Conservation (phyloP, 257 asterid genomes). For the Ajuga chamaepitys region DNA sequence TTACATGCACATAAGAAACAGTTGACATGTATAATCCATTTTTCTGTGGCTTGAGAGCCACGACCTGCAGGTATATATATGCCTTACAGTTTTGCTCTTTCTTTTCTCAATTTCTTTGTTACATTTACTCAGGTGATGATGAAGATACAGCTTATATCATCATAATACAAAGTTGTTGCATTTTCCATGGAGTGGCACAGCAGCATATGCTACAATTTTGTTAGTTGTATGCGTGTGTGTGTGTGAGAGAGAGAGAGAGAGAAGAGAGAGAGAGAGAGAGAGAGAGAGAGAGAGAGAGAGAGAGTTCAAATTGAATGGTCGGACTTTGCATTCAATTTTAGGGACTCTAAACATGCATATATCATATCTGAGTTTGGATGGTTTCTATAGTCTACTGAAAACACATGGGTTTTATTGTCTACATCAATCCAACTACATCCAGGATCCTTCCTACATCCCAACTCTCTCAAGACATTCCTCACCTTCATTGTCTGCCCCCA, state of each 20-base stretch:
- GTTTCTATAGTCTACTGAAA: conserved; percentile 42
- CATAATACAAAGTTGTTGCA: not conserved
- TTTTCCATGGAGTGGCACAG: not conserved
- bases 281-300: not conserved
- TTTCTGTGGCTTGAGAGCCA: conserved; percentile 15
- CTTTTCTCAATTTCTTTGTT: not conserved
- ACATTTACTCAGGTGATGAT: not conserved
- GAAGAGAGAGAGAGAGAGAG: conserved; percentile 7
- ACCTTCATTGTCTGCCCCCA: conserved; percentile 59
- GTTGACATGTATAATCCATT: conserved; percentile 21
- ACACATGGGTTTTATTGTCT: conserved; percentile 36
- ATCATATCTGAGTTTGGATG: conserved; percentile 35
- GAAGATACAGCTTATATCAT: not conserved
- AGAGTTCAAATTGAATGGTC: conserved; percentile 6
- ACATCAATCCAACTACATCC: conserved; percentile 87
- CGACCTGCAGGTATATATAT: conserved; percentile 13
- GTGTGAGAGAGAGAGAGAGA: conserved; percentile 2
- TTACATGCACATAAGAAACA: conserved; percentile 15
- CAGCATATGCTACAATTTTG: not conserved
- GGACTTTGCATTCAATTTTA: conserved; percentile 28
- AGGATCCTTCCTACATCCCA: conserved; percentile 53
- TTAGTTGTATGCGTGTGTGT: not conserved
- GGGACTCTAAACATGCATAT: conserved; percentile 37
- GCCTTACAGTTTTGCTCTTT: not conserved
- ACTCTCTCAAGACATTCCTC: conserved; percentile 31